A percentile compares a stretch with the other conserved stretches of the same genome.
phyloP scores from a whole-genome alignment of 1,284 basidiomycete species.

The Rhodotorula sp. region DNA sequence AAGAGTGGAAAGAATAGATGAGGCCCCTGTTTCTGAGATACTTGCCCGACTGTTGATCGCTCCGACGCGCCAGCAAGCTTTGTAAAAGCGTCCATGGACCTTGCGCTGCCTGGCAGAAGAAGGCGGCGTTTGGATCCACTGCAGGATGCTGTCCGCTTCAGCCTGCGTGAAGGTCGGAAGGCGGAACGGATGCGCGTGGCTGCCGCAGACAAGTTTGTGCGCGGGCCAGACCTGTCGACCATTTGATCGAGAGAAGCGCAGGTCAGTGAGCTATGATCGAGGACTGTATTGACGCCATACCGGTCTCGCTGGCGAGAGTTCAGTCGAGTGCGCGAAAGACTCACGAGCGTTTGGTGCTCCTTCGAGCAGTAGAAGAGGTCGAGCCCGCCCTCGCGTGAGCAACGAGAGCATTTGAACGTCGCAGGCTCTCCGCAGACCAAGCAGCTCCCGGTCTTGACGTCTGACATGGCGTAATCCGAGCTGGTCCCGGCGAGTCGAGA shows the following conservation, averaged over 20 bases:
- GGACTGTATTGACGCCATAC: too few relatives aligned
- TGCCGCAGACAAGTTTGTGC: conserved; percentile 3
- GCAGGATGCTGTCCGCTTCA: neutral
- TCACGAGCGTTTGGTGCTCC: conserved; percentile 1
- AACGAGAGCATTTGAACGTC: neutral
- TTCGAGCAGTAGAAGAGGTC: neutral
- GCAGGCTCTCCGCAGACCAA: conserved; percentile 1
- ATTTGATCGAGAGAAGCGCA: neutral
- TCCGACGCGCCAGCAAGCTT: too few relatives aligned
- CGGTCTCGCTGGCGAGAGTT: neutral
- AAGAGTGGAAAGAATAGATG: too few relatives aligned
- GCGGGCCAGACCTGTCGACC: neutral
- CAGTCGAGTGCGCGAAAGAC: neutral
- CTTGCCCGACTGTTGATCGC: too few relatives aligned
- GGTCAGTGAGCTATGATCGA: neutral
- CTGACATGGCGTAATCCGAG: neutral
- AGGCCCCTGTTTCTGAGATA: too few relatives aligned
- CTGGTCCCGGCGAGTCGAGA: neutral
- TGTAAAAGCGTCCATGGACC: too few relatives aligned
- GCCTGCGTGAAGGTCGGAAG: neutral
- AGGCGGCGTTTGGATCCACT: neutral
- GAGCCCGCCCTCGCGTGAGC: neutral
- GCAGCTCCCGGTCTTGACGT: neutral
- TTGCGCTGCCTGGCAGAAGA: too few relatives aligned
- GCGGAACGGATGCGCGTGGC: neutral